Conservation (phyloP, 2,329 filamentous ascomycete genomes). For the Talaromyces albobiverticillius region DNA sequence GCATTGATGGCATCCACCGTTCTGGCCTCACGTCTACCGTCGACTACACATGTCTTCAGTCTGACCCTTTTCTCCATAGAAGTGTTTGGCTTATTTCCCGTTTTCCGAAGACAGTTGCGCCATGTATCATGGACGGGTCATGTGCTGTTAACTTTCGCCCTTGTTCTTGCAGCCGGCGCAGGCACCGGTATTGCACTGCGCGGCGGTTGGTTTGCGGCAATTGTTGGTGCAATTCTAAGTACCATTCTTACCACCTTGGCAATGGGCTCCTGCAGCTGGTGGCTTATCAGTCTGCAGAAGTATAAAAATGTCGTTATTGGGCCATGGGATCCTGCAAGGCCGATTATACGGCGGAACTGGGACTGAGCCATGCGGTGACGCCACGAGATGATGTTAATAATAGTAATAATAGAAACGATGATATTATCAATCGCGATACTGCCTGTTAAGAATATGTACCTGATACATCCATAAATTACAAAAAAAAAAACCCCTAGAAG, state of each 20-base stretch:
- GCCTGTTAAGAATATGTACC: too few relatives aligned
- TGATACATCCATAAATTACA: too few relatives aligned
- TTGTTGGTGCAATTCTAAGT: constrained; percentile 74
- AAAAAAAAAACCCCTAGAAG: too few relatives aligned
- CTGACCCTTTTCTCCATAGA: constrained; percentile 95
- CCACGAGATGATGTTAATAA: neutral
- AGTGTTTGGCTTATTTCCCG: constrained; percentile 95
- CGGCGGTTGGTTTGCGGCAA: constrained; percentile 53
- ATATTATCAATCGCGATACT: too few relatives aligned
- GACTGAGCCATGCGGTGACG: too few relatives aligned
- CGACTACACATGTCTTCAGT: constrained; percentile 90
- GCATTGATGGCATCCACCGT: constrained; percentile 96
- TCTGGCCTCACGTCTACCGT: constrained; percentile 81
- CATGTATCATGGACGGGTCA: constrained; percentile 81
- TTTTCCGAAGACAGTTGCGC: constrained; percentile 84
- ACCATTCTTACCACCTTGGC: constrained; percentile 70
- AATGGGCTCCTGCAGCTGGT: constrained; percentile 96
- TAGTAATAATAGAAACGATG: too few relatives aligned
- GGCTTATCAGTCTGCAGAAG: constrained; percentile 93
- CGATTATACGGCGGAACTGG: constrained; percentile 49
- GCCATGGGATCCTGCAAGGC: constrained; percentile 93
- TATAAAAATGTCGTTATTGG: constrained; percentile 99
- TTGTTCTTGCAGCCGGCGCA: constrained; percentile 76
- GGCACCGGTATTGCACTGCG: constrained; percentile 65
- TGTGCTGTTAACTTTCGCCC: constrained; percentile 67